phyloP scores from a whole-genome alignment of 768 basidiomycete genomes.

The Udeniomyces megalosporus region DNA sequence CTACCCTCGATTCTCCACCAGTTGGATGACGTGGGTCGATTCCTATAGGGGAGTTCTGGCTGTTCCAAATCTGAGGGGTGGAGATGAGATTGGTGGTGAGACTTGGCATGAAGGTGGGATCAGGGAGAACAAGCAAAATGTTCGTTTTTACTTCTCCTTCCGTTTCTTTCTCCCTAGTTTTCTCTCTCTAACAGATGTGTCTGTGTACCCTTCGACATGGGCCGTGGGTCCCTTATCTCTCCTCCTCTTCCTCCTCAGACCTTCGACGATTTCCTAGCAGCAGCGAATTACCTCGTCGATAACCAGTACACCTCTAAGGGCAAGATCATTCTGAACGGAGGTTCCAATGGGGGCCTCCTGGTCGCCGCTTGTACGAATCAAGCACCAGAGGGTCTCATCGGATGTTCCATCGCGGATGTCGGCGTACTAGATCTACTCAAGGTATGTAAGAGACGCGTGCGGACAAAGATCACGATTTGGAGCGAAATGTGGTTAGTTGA shows the following conservation, averaged over 20 bases:
- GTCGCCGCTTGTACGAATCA: constrained; percentile 74
- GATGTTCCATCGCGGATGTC: constrained; percentile 65
- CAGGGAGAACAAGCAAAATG: constrained; percentile 41
- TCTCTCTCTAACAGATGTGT: too few species aligned
- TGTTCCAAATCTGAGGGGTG: constrained; percentile 1
- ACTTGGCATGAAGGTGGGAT: constrained; percentile 66
- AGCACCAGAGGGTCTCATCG: constrained; percentile 56
- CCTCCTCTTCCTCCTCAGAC: constrained; percentile 36
- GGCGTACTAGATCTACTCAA: constrained; percentile 67
- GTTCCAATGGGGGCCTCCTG: constrained; percentile 38
- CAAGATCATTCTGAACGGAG: constrained; percentile 9
- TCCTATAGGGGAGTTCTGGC: constrained; percentile 50
- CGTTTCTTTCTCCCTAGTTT: neutral
- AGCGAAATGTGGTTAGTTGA: neutral
- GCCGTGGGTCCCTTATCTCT: neutral
- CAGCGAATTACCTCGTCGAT: constrained; percentile 55
- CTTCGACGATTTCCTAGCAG: constrained; percentile 70
- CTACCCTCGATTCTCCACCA: neutral
- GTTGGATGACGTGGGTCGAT: constrained; percentile 56
- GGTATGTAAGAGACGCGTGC: too few species aligned
- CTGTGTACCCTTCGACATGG: too few species aligned
- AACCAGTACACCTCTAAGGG: constrained; percentile 24
- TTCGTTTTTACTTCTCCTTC: neutral
- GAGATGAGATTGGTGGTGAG: constrained; percentile 47
- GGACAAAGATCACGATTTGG: too few species aligned